Evolutionary conservation across 306 rosid species (phyloP), one percentile per base, ranked within the genome.

Genomic region (Lagenaria siceraria): DNA sequence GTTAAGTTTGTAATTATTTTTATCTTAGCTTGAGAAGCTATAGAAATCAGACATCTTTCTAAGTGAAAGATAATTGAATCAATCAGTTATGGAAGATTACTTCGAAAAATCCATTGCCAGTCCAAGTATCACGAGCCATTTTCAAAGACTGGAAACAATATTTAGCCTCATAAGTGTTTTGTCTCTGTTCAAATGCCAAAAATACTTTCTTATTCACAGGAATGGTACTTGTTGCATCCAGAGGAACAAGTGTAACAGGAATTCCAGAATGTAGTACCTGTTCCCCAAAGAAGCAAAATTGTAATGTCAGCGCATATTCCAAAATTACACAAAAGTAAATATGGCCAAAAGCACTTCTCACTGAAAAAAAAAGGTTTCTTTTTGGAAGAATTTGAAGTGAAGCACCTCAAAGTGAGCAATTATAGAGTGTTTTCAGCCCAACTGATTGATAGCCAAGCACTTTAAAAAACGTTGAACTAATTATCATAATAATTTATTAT

Each of bases 251-350:
- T 22, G 98, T 95, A 81, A 89, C 17, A n/a, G 97, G 93, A 86
- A 95, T 85, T 76, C 98, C 97, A 2, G 98, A 89, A 89, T 95
- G 98, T 81, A 95, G 71, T 60, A 92, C 98, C 98, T 95, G 70
- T 68, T 21, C 22, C 33, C 43, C 74, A 42, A 68, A 71, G 24
- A 46, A 70, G 56, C 58, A 70, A 38, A 13, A 46, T 58, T 70
- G 31, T 40, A 69, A 69, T 69, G 13, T 70, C 58, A 70, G 75
- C 48, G 27, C 33, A 42, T 29, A 42, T 40, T 38, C 74, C 71
- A 64, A 19, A 18, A 65, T 65, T 65, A 35, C 49, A 65, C 49
- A 4, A 35, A 65, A 40, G 19, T 40, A 65, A 38, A 35, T 6
- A 1, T 25, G 36, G 35, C 64, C 33, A 59, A 12, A 56, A 56